phyloP scores from a whole-genome alignment of 768 basidiomycete genomes.

The Amanita polypyramis region DNA sequence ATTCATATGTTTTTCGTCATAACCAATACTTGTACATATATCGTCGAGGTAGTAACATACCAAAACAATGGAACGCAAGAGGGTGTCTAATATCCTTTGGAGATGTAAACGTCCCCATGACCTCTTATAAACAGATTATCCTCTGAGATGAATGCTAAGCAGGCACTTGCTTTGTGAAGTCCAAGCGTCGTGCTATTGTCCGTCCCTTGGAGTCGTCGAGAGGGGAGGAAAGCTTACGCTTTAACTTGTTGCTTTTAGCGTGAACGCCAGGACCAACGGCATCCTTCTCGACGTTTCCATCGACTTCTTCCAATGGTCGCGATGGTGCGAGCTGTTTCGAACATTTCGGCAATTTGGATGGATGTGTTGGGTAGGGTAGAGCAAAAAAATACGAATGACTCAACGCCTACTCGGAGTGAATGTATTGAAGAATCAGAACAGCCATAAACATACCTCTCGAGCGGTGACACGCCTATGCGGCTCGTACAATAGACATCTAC shows the following conservation, averaged over 20 bases:
- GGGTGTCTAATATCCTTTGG: background rate
- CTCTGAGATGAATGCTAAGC: background rate
- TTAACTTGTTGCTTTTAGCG: conserved; percentile 47
- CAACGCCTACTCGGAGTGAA: conserved; percentile 48
- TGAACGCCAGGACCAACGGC: conserved; percentile 41
- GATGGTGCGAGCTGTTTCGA: conserved; percentile 26
- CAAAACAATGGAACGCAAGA: conserved; percentile 1
- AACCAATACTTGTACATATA: conserved; percentile 11
- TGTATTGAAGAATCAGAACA: conserved; percentile 1
- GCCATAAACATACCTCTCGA: conserved; percentile 46
- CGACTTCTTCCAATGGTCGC: conserved; percentile 66
- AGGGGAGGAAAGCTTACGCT: conserved; percentile 60
- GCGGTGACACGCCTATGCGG: conserved; percentile 76
- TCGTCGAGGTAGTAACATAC: conserved; percentile 1
- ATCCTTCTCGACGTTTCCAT: conserved; percentile 56
- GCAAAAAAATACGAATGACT: conserved; percentile 82
- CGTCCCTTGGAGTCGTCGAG: conserved; percentile 38
- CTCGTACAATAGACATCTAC: conserved; percentile 74
- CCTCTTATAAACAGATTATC: background rate
- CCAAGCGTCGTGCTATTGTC: conserved; percentile 59
- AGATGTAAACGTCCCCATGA: background rate
- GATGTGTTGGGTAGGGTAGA: conserved; percentile 80
- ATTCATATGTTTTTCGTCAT: conserved; percentile 4
- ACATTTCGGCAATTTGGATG: conserved; percentile 80
- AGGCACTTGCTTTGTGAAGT: conserved; percentile 46